Evolutionary conservation across 108 stramenopile genomes (phyloP).

Genomic region (Hondaea fermentalgiana): DNA sequence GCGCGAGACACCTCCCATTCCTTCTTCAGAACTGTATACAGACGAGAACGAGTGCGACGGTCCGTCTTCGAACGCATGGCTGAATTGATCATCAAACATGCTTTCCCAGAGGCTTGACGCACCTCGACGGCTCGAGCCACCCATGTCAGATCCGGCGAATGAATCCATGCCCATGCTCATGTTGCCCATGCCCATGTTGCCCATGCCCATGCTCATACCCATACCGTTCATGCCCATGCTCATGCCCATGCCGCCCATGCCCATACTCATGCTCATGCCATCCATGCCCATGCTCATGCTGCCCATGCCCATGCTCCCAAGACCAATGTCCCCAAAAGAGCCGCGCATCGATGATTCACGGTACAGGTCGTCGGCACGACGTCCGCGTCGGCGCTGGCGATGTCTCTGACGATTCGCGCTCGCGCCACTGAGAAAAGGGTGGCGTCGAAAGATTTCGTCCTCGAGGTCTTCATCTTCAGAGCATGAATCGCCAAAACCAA

Average conservation of each 20-base stretch:
- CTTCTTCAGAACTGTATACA: not conserved
- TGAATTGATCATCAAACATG: not conserved
- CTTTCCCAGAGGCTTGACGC: not conserved
- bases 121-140: too few species aligned
- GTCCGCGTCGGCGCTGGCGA: not conserved
- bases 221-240: not conserved
- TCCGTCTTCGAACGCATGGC: not conserved
- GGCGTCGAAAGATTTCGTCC: not conserved
- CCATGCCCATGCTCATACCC: not conserved
- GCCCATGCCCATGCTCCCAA: too few species aligned
- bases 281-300: not conserved
- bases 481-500: too few species aligned
- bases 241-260: not conserved
- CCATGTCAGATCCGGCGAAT: too few species aligned
- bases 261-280: not conserved
- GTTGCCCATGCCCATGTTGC: not conserved
- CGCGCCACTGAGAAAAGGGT: not conserved
- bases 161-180: not conserved
- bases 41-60: slow-evolving; percentile 1
- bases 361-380: not conserved
- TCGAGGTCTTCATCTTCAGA: not conserved
- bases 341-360: not conserved
- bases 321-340: not conserved
- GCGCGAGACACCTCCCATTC: not conserved
- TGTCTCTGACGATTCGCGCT: not conserved